Evolutionary conservation across 106 monocot species (phyloP).

Genomic region (Dioscorea zingiberensis): DNA sequence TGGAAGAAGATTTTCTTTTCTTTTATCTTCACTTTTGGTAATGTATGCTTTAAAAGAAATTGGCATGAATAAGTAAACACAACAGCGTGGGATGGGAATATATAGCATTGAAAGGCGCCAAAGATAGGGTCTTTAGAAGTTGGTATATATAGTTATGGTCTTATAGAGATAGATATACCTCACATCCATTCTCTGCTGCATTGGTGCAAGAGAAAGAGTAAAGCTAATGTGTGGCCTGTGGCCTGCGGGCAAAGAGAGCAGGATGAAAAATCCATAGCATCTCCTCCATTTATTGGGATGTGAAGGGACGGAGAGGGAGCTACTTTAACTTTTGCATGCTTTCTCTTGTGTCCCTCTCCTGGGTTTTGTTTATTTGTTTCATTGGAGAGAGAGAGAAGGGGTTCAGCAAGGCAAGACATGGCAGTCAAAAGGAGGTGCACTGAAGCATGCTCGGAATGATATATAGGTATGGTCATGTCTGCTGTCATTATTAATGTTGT

Average conservation of each 20-base stretch:
- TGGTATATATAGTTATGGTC: background rate
- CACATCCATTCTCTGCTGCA: slow-evolving; percentile 18
- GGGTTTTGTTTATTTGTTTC: background rate
- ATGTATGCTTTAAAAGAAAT: no score
- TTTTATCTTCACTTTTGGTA: no score
- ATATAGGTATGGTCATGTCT: background rate
- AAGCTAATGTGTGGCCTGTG: slow-evolving; percentile 2
- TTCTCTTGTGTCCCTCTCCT: background rate
- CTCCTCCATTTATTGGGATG: slow-evolving; percentile 3
- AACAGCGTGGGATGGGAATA: background rate
- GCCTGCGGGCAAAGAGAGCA: background rate
- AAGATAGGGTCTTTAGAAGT: no score
- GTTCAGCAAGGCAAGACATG: slow-evolving; percentile 8
- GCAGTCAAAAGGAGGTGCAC: slow-evolving; percentile 8
- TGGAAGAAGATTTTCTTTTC: no score
- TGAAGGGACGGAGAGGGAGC: background rate
- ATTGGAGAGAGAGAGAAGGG: background rate
- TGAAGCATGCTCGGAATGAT: slow-evolving; percentile 12
- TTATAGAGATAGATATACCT: background rate
- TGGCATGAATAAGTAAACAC: no score
- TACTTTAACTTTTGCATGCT: slow-evolving; percentile 9
- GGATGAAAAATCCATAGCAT: background rate
- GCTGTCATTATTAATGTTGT: slow-evolving; percentile 3
- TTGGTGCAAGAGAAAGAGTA: slow-evolving; percentile 23
- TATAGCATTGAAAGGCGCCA: background rate